A percentile compares a stretch with the other conserved stretches of the same genome.
Conservation (phyloP, 768 basidiomycete genomes). For the Boletus subcaerulescens region DNA sequence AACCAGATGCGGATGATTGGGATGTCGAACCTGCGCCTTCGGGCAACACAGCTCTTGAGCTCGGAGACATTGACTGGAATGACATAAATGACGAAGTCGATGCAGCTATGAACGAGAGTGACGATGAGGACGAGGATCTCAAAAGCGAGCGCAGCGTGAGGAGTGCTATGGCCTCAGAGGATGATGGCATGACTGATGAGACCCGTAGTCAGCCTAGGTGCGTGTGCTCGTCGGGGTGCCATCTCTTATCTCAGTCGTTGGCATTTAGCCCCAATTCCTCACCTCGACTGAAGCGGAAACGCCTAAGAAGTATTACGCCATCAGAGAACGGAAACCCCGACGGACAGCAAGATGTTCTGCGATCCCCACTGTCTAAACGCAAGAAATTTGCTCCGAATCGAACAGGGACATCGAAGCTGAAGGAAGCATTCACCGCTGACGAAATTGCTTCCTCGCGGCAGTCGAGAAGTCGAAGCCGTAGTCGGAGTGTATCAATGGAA, state of each 20-base stretch:
- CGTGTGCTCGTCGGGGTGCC: conserved; percentile 24
- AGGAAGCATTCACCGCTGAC: conserved; percentile 60
- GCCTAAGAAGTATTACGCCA: conserved; percentile 69
- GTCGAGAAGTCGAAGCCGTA: conserved; percentile 25
- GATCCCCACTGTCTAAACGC: conserved; percentile 77
- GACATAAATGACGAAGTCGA: conserved; percentile 86
- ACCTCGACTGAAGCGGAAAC: conserved; percentile 58
- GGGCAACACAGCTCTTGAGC: conserved; percentile 39
- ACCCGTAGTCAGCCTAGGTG: conserved; percentile 46
- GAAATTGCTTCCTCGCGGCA: conserved; percentile 36
- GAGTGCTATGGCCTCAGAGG: conserved; percentile 47
- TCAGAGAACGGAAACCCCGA: conserved; percentile 49
- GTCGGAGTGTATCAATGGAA: conserved; percentile 15
- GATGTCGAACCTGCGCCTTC: conserved; percentile 43
- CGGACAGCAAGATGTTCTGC: conserved; percentile 41
- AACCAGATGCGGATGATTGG: conserved; percentile 69
- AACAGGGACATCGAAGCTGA: conserved; percentile 62
- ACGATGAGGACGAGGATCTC: conserved; percentile 46
- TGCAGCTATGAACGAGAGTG: conserved; percentile 79
- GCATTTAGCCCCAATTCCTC: conserved; percentile 36
- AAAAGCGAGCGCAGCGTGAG: conserved; percentile 40
- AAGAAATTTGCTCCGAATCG: conserved; percentile 71
- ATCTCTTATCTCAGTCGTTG: conserved; percentile 4
- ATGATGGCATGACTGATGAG: conserved; percentile 48
- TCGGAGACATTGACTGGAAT: conserved; percentile 73